These are phyloP conservation scores for Fonsecaea nubica DNA, from an alignment of 2,329 filamentous ascomycete genomes.

Conservation along the genomic window DNA sequence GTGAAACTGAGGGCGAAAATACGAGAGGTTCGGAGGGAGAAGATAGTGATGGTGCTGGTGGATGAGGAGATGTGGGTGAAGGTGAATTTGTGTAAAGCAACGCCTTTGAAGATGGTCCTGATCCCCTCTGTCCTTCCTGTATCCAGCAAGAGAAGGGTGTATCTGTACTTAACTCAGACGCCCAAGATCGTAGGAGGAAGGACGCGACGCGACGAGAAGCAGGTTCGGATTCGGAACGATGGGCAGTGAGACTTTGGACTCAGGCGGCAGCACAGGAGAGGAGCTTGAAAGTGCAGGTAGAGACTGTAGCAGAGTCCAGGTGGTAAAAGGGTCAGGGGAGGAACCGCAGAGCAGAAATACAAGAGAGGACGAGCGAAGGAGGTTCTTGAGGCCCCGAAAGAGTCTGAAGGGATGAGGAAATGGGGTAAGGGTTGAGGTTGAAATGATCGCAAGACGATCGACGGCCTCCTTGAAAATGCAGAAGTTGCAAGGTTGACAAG, in stretches of 20 bases:
- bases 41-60: conserved; percentile 17
- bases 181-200: conserved; percentile 20
- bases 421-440: conserved; percentile 10
- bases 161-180: conserved; percentile 39
- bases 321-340: not conserved
- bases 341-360: not conserved
- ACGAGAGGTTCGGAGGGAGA: conserved; percentile 28
- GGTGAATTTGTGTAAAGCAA: conserved; percentile 38
- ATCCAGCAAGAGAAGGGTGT: conserved; percentile 33
- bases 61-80: conserved; percentile 23
- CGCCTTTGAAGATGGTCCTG: conserved; percentile 33
- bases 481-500: conserved; percentile 7
- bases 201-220: conserved; percentile 16
- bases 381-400: not conserved
- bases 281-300: conserved; percentile 7
- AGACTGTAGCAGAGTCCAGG: not conserved
- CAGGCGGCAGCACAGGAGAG: not conserved
- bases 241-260: not conserved
- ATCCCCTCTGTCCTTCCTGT: conserved; percentile 16
- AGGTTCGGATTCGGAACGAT: not conserved
- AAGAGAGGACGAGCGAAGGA: not conserved
- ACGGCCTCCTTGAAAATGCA: conserved; percentile 7
- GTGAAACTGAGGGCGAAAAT: conserved; percentile 24
- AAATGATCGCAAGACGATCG: conserved; percentile 7
- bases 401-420: not conserved